phyloP scores from a whole-genome alignment of 495 filamentous ascomycete species.

The Rhizodiscina lignyota region DNA sequence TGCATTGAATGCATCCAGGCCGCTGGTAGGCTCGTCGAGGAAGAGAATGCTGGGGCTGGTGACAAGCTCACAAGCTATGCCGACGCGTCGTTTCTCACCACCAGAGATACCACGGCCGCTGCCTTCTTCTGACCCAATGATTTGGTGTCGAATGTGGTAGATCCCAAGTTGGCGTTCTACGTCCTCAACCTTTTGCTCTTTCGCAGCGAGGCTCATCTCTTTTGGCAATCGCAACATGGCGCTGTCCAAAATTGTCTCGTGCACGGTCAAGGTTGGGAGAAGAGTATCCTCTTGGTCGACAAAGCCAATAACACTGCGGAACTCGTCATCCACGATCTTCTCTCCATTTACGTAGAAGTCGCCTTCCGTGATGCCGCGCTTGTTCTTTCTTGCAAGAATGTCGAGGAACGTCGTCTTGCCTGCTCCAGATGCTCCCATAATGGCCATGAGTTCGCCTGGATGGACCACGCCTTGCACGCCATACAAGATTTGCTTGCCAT shows the following conservation, averaged over 20 bases:
- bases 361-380: constrained; percentile 61
- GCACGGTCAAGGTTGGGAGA: constrained; percentile 90
- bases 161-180: constrained; percentile 94
- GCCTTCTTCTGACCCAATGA: constrained; percentile 96
- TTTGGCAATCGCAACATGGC: constrained; percentile 76
- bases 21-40: constrained; percentile 91
- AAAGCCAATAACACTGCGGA: constrained; percentile 82
- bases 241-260: constrained; percentile 93
- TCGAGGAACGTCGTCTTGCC: constrained; percentile 97
- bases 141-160: constrained; percentile 73
- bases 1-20: constrained; percentile 87
- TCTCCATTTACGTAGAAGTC: constrained; percentile 92
- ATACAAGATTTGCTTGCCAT: constrained; percentile 72
- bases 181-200: constrained; percentile 78
- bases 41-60: constrained; percentile 96
- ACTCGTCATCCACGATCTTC: constrained; percentile 70
- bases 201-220: constrained; percentile 73
- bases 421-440: constrained; percentile 96
- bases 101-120: constrained; percentile 90
- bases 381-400: constrained; percentile 95
- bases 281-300: constrained; percentile 98
- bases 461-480: constrained; percentile 69
- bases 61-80: constrained; percentile 93
- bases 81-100: constrained; percentile 88
- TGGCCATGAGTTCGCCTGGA: constrained; percentile 83